Evolutionary conservation across 768 basidiomycete species (phyloP).

Genomic region (Hypholoma sublateritium): DNA sequence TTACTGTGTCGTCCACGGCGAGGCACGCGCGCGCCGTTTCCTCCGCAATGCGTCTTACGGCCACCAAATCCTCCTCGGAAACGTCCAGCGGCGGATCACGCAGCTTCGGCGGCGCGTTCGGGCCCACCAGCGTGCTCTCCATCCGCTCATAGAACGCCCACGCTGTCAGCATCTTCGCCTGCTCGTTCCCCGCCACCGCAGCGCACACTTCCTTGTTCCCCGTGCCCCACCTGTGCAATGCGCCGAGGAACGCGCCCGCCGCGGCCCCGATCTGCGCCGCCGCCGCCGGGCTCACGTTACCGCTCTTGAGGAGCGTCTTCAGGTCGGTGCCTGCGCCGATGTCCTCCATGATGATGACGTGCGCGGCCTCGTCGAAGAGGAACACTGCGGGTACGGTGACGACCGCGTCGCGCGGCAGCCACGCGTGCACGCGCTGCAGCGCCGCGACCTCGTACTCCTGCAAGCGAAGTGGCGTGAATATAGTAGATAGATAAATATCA

Average conservation of each 20-base stretch:
- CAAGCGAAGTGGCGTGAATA: neutral
- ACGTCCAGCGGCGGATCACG: conserved; percentile 41
- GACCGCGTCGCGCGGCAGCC: conserved; percentile 34
- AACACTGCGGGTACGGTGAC: conserved; percentile 51
- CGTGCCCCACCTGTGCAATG: conserved; percentile 49
- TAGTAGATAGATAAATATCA: neutral
- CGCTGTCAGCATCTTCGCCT: conserved; percentile 41
- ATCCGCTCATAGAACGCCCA: conserved; percentile 46
- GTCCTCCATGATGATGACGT: conserved; percentile 66
- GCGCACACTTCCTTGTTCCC: conserved; percentile 23
- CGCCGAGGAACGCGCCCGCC: conserved; percentile 55
- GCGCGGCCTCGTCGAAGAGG: conserved; percentile 45
- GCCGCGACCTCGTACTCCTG: conserved; percentile 48
- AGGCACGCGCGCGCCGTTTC: conserved; percentile 25
- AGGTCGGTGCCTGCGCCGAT: conserved; percentile 43
- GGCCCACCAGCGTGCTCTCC: conserved; percentile 35
- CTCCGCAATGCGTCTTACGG: conserved; percentile 20
- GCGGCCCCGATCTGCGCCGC: conserved; percentile 48
- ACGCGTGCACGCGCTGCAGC: conserved; percentile 39
- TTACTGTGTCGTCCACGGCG: conserved; percentile 27
- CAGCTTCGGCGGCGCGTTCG: conserved; percentile 32
- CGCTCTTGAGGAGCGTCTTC: conserved; percentile 39
- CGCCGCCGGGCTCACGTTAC: conserved; percentile 25
- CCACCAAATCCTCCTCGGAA: conserved; percentile 32
- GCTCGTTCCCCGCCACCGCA: conserved; percentile 37